Conservation (phyloP, 2,329 filamentous ascomycete species). For the Talaromyces sp. region DNA sequence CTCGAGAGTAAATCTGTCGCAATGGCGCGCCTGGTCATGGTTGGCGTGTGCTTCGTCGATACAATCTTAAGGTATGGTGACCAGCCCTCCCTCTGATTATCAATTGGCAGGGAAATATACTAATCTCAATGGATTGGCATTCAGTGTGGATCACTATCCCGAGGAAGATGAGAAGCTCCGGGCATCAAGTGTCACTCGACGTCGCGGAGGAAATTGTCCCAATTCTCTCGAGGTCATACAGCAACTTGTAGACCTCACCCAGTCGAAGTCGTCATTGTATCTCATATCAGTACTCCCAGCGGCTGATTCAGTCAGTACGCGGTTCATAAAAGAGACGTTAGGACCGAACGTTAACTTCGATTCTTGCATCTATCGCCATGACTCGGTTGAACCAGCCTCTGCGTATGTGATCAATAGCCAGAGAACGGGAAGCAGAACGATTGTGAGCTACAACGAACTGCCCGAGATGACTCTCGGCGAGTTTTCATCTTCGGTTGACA, state of each 20-base stretch:
- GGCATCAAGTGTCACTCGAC: slow-evolving; percentile 53
- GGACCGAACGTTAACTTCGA: slow-evolving; percentile 46
- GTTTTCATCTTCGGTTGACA: slow-evolving; percentile 47
- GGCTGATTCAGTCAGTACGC: slow-evolving; percentile 47
- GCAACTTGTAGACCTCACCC: slow-evolving; percentile 47
- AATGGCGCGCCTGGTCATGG: slow-evolving; percentile 53
- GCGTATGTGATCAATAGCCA: slow-evolving; percentile 64
- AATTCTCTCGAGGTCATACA: slow-evolving; percentile 67
- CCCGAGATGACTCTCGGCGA: slow-evolving; percentile 62
- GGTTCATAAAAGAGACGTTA: slow-evolving; percentile 53
- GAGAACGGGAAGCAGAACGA: slow-evolving; percentile 57
- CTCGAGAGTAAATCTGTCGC: background rate
- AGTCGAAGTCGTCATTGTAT: slow-evolving; percentile 24
- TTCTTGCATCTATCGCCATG: slow-evolving; percentile 57
- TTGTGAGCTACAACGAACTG: slow-evolving; percentile 65
- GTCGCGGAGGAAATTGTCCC: slow-evolving; percentile 67
- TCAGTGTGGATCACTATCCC: slow-evolving; percentile 61
- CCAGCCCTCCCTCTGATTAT: background rate
- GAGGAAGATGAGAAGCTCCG: slow-evolving; percentile 68
- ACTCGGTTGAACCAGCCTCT: slow-evolving; percentile 54
- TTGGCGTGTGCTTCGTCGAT: slow-evolving; percentile 66
- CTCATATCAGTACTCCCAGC: slow-evolving; percentile 50
- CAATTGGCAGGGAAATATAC: background rate
- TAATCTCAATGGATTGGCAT: background rate
- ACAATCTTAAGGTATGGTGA: slow-evolving; percentile 58